Conservation (phyloP, 495 filamentous ascomycete species). For the Penicillium ochrochloron region DNA sequence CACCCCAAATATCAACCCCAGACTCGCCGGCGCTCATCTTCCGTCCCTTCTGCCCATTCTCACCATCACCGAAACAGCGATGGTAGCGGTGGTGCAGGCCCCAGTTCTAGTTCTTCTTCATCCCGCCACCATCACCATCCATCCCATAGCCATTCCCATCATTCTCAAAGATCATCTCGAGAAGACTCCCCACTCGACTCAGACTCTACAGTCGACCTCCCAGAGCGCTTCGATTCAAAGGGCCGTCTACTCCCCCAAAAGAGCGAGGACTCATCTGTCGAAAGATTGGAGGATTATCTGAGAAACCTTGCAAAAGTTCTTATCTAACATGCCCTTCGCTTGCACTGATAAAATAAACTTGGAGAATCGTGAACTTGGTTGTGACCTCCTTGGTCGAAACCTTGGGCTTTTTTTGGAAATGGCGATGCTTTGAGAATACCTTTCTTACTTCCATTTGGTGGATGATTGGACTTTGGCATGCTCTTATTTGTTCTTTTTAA, state of each 20-base stretch:
- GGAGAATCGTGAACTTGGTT: not conserved
- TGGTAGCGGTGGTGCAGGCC: not conserved
- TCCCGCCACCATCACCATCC: constrained; percentile 13
- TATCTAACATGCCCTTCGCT: constrained; percentile 20
- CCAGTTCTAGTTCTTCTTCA: constrained; percentile 4
- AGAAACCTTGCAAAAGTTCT: constrained; percentile 36
- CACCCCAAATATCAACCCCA: constrained; percentile 30
- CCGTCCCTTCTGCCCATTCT: constrained; percentile 25
- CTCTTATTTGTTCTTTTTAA: not conserved
- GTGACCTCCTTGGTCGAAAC: not conserved
- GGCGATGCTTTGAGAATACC: not conserved
- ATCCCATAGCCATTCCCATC: constrained; percentile 13
- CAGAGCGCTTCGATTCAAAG: constrained; percentile 67
- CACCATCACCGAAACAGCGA: constrained; percentile 5
- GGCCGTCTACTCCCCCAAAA: constrained; percentile 53
- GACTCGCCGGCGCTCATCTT: constrained; percentile 36
- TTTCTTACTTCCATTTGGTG: not conserved
- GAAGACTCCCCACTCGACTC: constrained; percentile 38
- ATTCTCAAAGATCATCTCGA: constrained; percentile 13
- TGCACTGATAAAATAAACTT: not conserved
- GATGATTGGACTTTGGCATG: not conserved
- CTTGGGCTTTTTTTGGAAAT: not conserved
- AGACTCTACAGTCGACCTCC: constrained; percentile 59
- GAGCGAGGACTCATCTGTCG: constrained; percentile 41
- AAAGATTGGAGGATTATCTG: constrained; percentile 45